phyloP scores from a whole-genome alignment of 805 yeast species.

The Sugiyamaella americana region DNA sequence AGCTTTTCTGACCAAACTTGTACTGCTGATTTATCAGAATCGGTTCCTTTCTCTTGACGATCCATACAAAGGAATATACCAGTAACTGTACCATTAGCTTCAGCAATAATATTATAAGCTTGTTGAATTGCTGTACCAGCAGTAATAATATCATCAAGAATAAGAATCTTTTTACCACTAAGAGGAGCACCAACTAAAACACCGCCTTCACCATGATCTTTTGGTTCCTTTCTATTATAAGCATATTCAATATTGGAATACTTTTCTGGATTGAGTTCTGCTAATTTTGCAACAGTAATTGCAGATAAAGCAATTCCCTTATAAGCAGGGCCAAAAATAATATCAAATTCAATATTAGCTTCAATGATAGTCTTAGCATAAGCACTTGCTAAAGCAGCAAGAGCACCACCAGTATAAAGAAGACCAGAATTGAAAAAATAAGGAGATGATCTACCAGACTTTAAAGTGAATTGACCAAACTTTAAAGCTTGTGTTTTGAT shows the following conservation, averaged over 20 bases:
- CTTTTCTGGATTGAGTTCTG: conserved; percentile 72
- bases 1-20: conserved; percentile 66
- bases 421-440: conserved; percentile 93
- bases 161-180: conserved; percentile 64
- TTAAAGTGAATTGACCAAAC: conserved; percentile 84
- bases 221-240: conserved; percentile 94
- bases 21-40: conserved; percentile 69
- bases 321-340: conserved; percentile 95
- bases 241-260: conserved; percentile 74
- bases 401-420: conserved; percentile 71
- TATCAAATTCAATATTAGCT: conserved; percentile 78
- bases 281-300: conserved; percentile 83
- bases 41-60: conserved; percentile 74
- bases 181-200: conserved; percentile 80
- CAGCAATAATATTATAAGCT: conserved; percentile 72
- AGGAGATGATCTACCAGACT: conserved; percentile 91
- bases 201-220: conserved; percentile 99
- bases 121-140: conserved; percentile 98
- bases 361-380: conserved; percentile 84
- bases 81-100: conserved; percentile 64
- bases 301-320: conserved; percentile 97
- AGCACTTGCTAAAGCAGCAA: conserved; percentile 77
- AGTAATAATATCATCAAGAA: conserved; percentile 96
- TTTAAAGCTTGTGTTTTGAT: conserved; percentile 73
- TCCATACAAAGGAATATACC: conserved; percentile 90